A percentile compares a stretch with the other conserved stretches of the same genome.
These are phyloP conservation scores for Coleophoma eucalyptorum DNA, from an alignment of 2,329 filamentous ascomycete genomes.

Conservation along the genomic window DNA sequence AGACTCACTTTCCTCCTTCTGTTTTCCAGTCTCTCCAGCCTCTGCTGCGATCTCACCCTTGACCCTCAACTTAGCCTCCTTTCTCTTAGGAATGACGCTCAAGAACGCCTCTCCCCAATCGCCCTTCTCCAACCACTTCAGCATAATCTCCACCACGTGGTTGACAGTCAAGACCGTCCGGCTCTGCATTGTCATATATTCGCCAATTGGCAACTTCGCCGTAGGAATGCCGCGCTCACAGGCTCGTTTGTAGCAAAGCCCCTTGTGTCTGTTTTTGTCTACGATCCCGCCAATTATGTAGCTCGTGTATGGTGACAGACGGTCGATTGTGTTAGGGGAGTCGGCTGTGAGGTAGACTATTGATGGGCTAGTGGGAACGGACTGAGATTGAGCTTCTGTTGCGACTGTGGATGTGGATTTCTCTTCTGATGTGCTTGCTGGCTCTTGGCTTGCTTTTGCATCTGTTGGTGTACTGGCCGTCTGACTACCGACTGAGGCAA, in stretches of 20 bases:
- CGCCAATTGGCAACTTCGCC: conserved; percentile 89
- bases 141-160: conserved; percentile 95
- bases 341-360: conserved; percentile 91
- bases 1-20: background rate
- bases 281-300: conserved; percentile 95
- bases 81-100: conserved; percentile 84
- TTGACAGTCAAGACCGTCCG: conserved; percentile 88
- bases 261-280: conserved; percentile 95
- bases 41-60: conserved; percentile 9
- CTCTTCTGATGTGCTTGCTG: background rate
- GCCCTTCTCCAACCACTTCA: conserved; percentile 83
- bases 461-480: background rate
- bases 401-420: background rate
- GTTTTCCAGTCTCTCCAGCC: conserved; percentile 12
- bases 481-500: conserved; percentile 29
- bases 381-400: background rate
- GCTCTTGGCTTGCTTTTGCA: background rate
- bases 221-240: conserved; percentile 74
- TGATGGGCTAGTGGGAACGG: conserved; percentile 29
- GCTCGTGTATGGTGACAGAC: conserved; percentile 80
- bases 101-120: conserved; percentile 92
- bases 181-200: conserved; percentile 88
- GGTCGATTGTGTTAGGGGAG: conserved; percentile 77
- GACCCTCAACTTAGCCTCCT: conserved; percentile 67
- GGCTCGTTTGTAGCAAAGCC: conserved; percentile 83